These are phyloP conservation scores for Vitis hybrid DNA, from an alignment of 177 flowering plant species.

Conservation along the genomic window DNA sequence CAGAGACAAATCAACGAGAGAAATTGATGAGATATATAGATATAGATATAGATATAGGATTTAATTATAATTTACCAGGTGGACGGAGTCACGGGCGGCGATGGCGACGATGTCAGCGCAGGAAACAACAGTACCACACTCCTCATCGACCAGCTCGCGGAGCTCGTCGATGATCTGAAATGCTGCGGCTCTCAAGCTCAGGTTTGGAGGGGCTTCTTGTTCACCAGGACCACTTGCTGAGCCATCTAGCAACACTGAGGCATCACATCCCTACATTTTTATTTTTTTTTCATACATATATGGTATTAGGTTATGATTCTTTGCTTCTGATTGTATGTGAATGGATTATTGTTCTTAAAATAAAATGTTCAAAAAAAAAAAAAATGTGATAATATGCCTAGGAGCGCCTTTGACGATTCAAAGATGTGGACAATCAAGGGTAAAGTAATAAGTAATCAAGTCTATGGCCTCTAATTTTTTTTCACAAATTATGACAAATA, in stretches of 20 bases:
- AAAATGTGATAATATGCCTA: too few relatives aligned
- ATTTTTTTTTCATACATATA: too few relatives aligned
- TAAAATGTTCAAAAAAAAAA: too few relatives aligned
- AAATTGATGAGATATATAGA: not conserved
- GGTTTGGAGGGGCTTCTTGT: constrained; percentile 59
- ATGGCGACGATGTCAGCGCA: constrained; percentile 66
- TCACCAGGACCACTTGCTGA: constrained; percentile 69
- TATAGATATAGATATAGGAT: too few relatives aligned
- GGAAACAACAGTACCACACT: constrained; percentile 59
- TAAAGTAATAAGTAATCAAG: too few relatives aligned
- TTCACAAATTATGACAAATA: too few relatives aligned
- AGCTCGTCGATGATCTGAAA: constrained; percentile 58
- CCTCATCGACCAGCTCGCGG: constrained; percentile 31
- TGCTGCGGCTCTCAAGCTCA: constrained; percentile 43
- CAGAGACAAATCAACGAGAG: not conserved
- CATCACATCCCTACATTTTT: constrained; percentile 65
- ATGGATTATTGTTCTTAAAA: too few relatives aligned
- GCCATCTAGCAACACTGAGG: constrained; percentile 68
- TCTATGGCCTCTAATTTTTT: too few relatives aligned
- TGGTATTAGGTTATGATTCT: too few relatives aligned
- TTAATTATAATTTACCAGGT: constrained; percentile 35
- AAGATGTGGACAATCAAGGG: too few relatives aligned
- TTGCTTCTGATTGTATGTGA: too few relatives aligned
- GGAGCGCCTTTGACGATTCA: too few relatives aligned
- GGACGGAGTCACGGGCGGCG: constrained; percentile 76